These are phyloP conservation scores for Mariannaea sp. DNA, from an alignment of 2,329 filamentous ascomycete genomes.

Conservation along the genomic window DNA sequence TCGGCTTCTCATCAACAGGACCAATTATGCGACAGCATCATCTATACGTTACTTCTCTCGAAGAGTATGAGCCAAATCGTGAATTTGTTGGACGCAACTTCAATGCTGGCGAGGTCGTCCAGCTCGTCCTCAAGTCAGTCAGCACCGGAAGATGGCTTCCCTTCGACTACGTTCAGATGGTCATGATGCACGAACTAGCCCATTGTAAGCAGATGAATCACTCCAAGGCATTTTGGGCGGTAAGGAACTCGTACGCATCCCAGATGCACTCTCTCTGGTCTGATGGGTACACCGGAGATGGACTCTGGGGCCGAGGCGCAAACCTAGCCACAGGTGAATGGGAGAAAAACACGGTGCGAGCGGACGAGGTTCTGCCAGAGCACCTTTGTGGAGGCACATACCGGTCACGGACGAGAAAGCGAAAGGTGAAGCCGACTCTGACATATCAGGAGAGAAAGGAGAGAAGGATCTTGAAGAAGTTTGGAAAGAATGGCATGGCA, in stretches of 20 bases:
- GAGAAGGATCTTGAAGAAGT: slow-evolving; percentile 73
- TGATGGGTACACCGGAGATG: slow-evolving; percentile 76
- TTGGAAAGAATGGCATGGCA: slow-evolving; percentile 70
- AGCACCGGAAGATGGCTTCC: slow-evolving; percentile 73
- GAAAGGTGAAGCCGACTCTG: slow-evolving; percentile 56
- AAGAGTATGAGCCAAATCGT: slow-evolving; percentile 79
- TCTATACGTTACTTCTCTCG: slow-evolving; percentile 70
- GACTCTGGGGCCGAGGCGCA: slow-evolving; percentile 78
- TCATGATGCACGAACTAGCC: slow-evolving; percentile 92
- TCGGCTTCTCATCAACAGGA: slow-evolving; percentile 43
- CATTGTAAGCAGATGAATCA: slow-evolving; percentile 95
- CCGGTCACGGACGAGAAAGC: slow-evolving; percentile 61
- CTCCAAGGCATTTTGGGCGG: slow-evolving; percentile 77
- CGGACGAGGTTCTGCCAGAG: slow-evolving; percentile 65
- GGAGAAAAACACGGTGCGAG: slow-evolving; percentile 56
- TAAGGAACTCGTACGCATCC: slow-evolving; percentile 72
- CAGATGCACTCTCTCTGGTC: slow-evolving; percentile 74
- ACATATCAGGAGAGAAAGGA: slow-evolving; percentile 76
- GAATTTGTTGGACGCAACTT: slow-evolving; percentile 91
- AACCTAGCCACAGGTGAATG: slow-evolving; percentile 65
- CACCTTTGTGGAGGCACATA: slow-evolving; percentile 85
- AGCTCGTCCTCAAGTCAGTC: slow-evolving; percentile 76
- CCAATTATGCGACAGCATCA: slow-evolving; percentile 72
- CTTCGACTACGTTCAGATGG: slow-evolving; percentile 86
- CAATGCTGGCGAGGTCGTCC: slow-evolving; percentile 85